Conservation (phyloP, 805 yeast genomes). For the Metschnikowia colocasiae region DNA sequence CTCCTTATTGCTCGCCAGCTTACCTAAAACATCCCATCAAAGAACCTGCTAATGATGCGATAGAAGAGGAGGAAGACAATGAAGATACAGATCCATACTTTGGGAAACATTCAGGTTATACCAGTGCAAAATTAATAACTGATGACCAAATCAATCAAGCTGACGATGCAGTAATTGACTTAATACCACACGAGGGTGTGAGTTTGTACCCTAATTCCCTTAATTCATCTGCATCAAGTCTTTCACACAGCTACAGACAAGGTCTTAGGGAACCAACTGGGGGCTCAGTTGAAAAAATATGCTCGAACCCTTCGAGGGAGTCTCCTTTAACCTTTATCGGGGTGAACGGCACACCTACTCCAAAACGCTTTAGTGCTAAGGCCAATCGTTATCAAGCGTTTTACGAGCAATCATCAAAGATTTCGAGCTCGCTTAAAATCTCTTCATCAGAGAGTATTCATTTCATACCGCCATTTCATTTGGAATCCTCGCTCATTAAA, state of each 20-base stretch:
- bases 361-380: slow-evolving; percentile 38
- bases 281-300: slow-evolving; percentile 29
- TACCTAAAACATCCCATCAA: slow-evolving; percentile 30
- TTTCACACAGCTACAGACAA: slow-evolving; percentile 15
- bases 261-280: slow-evolving; percentile 5
- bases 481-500: background rate
- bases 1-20: slow-evolving; percentile 18
- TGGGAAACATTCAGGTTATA: background rate
- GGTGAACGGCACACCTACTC: slow-evolving; percentile 17
- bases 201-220: slow-evolving; percentile 22
- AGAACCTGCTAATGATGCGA: slow-evolving; percentile 22
- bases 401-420: slow-evolving; percentile 42
- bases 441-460: slow-evolving; percentile 31
- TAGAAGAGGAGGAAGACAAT: slow-evolving; percentile 21
- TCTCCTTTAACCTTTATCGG: slow-evolving; percentile 17
- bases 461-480: slow-evolving; percentile 6
- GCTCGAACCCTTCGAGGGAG: slow-evolving; percentile 33
- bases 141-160: background rate
- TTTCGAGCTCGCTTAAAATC: slow-evolving; percentile 42
- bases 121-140: background rate
- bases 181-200: background rate
- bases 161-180: background rate
- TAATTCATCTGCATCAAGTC: slow-evolving; percentile 33
- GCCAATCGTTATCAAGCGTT: slow-evolving; percentile 47
- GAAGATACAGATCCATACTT: slow-evolving; percentile 11